Base-by-base conservation (phyloP, 2,329 filamentous ascomycete genomes). In the Passalora sequoiae region DNA sequence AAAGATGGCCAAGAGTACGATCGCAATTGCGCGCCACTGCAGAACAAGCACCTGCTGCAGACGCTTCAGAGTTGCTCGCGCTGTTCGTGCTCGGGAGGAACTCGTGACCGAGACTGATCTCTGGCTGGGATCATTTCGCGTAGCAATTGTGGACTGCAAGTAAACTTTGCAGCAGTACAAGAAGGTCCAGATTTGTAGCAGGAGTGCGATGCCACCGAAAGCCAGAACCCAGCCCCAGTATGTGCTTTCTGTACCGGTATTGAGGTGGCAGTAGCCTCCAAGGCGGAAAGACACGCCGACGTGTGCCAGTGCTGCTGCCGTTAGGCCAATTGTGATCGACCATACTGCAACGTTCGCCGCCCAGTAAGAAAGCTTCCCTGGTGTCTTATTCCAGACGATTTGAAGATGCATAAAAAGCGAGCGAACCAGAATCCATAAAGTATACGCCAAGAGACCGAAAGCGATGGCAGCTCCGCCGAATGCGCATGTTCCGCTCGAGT, bases 251-350 rank as follows among this genome's bases (percentile, higher is more conserved):
- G 57, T 54, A 6, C 66, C 66, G 32, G 64, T 60, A 69, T 95
- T 95, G 71, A 96, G 88, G 64, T 95, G 89, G 66, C 89, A 97
- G 27, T 88, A 86, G 33, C 78, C 76, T 40, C 91, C 91, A 59
- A 96, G 95, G n/a, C 66, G 60, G 42, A 64, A 68, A 8, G 59
- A 63, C n/a, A 67, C 65, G 10, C 66, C 65, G 1, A 59, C 59
- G 5, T 56, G 50, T 1, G 57, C 46, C 1, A 67, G 45, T 36
- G 84, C 85, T 1, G 61, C 50, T 4, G 59, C 56, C 3, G 58
- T 58, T 2, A 68, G 53, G 19, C 61, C 58, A 22, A 60, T 51
- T 4, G 60, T 46, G 4, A 66, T 25, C 2, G 59, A 30, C 16
- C 59, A 60, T 4, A 63, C 64, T 5, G 50, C 47, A 4, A 59